phyloP scores from a whole-genome alignment of 306 rosid species.

The Dalbergia oliveri region DNA sequence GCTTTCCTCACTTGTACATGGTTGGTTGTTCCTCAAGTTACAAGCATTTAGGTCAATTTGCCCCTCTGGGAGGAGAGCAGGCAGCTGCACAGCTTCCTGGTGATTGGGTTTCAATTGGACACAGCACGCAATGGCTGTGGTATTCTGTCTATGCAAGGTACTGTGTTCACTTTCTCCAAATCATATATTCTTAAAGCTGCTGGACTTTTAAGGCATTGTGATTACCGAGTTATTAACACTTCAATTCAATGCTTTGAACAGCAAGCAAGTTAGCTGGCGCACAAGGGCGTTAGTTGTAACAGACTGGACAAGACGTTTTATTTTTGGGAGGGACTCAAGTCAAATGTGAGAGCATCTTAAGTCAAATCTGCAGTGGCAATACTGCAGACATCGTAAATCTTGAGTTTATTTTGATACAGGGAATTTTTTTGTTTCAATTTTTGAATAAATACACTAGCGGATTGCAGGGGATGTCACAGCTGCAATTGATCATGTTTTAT shows the following conservation, averaged over 20 bases:
- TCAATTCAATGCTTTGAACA: slow-evolving; percentile 49
- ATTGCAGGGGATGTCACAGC: slow-evolving; percentile 23
- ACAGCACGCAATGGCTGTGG: slow-evolving; percentile 95
- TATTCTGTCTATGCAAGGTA: slow-evolving; percentile 96
- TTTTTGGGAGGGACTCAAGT: slow-evolving; percentile 95
- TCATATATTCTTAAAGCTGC: slow-evolving; percentile 9
- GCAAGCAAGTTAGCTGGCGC: slow-evolving; percentile 99
- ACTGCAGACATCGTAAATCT: slow-evolving; percentile 21
- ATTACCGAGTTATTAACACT: slow-evolving; percentile 25
- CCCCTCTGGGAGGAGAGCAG: slow-evolving; percentile 97
- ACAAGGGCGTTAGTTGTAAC: slow-evolving; percentile 84
- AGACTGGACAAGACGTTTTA: slow-evolving; percentile 86
- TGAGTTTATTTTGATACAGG: slow-evolving; percentile 29
- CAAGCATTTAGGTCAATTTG: slow-evolving; percentile 96
- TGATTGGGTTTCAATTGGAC: slow-evolving; percentile 95
- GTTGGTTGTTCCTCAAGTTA: slow-evolving; percentile 65
- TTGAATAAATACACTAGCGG: slow-evolving; percentile 47
- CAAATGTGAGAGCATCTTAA: slow-evolving; percentile 58
- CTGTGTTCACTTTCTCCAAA: slow-evolving; percentile 15
- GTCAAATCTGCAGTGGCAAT: slow-evolving; percentile 19
- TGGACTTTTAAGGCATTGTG: slow-evolving; percentile 11
- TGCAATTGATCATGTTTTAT: slow-evolving; percentile 23
- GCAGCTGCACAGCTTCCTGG: slow-evolving; percentile 99
- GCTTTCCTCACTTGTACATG: slow-evolving; percentile 30
- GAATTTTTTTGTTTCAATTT: slow-evolving; percentile 38